Evolutionary conservation across 2,329 filamentous ascomycete species (phyloP).

Genomic region (Fusarium paranaense): DNA sequence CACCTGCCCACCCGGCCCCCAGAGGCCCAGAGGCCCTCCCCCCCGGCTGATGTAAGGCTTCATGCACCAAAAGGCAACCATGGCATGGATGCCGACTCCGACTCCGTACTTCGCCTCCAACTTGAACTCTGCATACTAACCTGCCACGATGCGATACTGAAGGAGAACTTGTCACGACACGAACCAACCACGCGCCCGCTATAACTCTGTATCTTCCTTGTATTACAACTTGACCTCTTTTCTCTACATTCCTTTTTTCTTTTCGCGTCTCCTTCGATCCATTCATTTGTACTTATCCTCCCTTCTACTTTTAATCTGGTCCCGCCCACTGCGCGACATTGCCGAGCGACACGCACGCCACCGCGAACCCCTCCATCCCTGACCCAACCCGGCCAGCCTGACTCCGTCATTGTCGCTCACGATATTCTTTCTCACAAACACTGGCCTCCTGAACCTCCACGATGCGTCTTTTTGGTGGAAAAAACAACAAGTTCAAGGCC

Average conservation of each 20-base stretch:
- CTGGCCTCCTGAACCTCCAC: constrained; percentile 26
- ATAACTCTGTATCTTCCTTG: constrained; percentile 15
- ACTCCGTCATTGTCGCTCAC: constrained; percentile 13
- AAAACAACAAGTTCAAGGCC: constrained; percentile 63
- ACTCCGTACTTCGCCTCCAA: constrained; percentile 27
- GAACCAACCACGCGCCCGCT: constrained; percentile 7
- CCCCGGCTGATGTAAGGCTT: constrained; percentile 39
- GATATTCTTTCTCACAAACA: constrained; percentile 14
- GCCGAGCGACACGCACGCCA: constrained; percentile 45
- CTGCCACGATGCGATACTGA: constrained; percentile 42
- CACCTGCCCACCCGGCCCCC: not conserved
- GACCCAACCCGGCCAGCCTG: constrained; percentile 25
- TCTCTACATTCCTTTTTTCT: constrained; percentile 15
- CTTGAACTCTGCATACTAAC: constrained; percentile 37
- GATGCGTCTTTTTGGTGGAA: constrained; percentile 57
- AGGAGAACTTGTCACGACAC: constrained; percentile 19
- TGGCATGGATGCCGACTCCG: constrained; percentile 7
- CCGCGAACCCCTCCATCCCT: constrained; percentile 47
- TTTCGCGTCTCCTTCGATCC: constrained; percentile 14
- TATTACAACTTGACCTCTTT: constrained; percentile 2
- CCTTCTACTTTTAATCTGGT: constrained; percentile 33
- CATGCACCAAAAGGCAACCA: constrained; percentile 29
- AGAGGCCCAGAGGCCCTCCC: not conserved
- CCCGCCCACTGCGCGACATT: constrained; percentile 43
- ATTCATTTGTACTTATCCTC: constrained; percentile 27